These are phyloP conservation scores for Pyrrhoderma noxium DNA, from an alignment of 1,284 basidiomycete genomes.

Conservation along the genomic window DNA sequence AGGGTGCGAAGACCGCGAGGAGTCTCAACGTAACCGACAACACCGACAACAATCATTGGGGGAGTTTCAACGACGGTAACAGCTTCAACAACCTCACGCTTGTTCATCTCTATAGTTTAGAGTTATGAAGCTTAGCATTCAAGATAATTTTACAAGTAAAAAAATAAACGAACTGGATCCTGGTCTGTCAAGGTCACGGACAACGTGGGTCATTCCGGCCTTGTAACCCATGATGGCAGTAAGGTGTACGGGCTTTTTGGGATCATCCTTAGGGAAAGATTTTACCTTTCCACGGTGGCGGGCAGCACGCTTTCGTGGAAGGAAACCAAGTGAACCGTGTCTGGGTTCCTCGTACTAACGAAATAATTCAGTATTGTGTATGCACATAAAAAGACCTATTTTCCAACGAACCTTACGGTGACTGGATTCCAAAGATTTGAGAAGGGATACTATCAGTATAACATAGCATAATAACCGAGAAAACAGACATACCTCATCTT, in stretches of 20 bases:
- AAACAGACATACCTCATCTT: conserved; percentile 16
- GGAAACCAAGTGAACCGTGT: conserved; percentile 89
- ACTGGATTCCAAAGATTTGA: neutral
- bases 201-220: conserved; percentile 99
- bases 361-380: neutral
- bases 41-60: conserved; percentile 95
- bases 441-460: neutral
- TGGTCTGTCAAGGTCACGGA: conserved; percentile 98
- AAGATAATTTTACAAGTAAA: neutral
- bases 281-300: conserved; percentile 98
- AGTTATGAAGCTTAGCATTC: conserved; percentile 14
- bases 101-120: conserved; percentile 83
- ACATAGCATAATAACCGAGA: neutral
- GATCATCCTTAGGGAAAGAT: conserved; percentile 99
- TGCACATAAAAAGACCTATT: neutral
- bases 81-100: conserved; percentile 98
- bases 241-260: conserved; percentile 98
- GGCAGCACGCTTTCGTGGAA: conserved; percentile 91
- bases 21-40: conserved; percentile 99
- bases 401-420: conserved; percentile 18
- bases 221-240: conserved; percentile 99
- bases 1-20: conserved; percentile 93
- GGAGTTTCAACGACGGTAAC: conserved; percentile 97
- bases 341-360: conserved; percentile 89
- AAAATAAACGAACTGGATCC: conserved; percentile 76